These are phyloP conservation scores for Hypomontagnella submonticulosa DNA, from an alignment of 495 filamentous ascomycete genomes.

Conservation along the genomic window DNA sequence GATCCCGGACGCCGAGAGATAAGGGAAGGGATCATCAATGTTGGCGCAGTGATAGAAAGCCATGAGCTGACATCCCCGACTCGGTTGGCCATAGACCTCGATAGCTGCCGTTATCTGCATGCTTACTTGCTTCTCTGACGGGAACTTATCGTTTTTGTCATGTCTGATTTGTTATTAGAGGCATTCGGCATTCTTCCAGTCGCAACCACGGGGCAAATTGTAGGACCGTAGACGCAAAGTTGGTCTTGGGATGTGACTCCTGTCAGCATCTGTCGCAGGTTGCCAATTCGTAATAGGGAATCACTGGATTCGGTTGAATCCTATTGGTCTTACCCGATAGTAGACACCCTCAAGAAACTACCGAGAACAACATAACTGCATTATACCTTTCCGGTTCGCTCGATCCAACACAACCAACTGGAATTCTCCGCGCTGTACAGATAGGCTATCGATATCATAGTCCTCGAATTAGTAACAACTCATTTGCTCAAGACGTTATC, in stretches of 20 bases:
- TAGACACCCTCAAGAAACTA: not conserved
- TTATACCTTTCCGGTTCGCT: not conserved
- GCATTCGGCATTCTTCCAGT: conserved; percentile 2
- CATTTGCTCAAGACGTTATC: conserved; percentile 1
- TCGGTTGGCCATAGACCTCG: conserved; percentile 7
- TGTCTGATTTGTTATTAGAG: conserved; percentile 9
- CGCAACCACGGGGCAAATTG: conserved; percentile 16
- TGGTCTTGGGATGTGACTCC: conserved; percentile 8
- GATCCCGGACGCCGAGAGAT: conserved; percentile 26
- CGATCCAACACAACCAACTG: not conserved
- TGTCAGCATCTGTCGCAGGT: conserved; percentile 9
- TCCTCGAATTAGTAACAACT: not conserved
- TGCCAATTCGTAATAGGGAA: conserved; percentile 10
- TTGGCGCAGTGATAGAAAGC: conserved; percentile 6
- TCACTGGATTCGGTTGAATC: not conserved
- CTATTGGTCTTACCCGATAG: not conserved
- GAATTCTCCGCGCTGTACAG: not conserved
- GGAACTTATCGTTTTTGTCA: conserved; percentile 16
- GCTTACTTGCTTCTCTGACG: conserved; percentile 11
- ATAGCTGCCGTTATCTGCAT: conserved; percentile 7
- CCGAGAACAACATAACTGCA: conserved; percentile 6
- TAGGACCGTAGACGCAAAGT: conserved; percentile 15
- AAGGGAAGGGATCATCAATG: conserved; percentile 22
- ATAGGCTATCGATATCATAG: not conserved
- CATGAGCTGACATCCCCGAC: conserved; percentile 3